A percentile compares a stretch with the other conserved stretches of the same genome.
Evolutionary conservation across 768 basidiomycete species (phyloP).

Genomic region (Cyathus striatus): DNA sequence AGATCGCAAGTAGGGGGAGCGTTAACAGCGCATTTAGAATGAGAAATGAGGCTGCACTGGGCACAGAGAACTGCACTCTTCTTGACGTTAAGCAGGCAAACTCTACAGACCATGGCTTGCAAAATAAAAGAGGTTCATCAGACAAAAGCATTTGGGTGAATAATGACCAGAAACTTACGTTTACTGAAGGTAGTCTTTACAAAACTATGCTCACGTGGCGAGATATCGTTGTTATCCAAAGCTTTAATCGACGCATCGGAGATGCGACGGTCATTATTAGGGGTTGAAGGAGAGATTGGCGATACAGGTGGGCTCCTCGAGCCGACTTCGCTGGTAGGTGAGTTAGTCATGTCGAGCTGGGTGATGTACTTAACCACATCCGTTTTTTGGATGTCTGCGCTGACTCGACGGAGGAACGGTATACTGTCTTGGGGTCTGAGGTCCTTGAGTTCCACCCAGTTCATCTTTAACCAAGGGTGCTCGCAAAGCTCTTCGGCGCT

Average conservation of each 20-base stretch:
- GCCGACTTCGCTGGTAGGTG: conserved; percentile 30
- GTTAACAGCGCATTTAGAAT: conserved; percentile 67
- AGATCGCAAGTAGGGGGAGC: conserved; percentile 81
- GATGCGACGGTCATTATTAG: conserved; percentile 31
- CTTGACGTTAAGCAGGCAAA: conserved; percentile 77
- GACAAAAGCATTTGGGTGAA: no score
- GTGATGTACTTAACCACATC: conserved; percentile 54
- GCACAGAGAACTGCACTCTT: conserved; percentile 86
- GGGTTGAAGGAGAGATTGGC: no score
- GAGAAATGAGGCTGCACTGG: conserved; percentile 85
- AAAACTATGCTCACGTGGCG: conserved; percentile 73
- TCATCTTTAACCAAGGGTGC: conserved; percentile 85
- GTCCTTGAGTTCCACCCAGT: conserved; percentile 79
- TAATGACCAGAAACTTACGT: conserved; percentile 68
- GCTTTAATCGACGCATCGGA: conserved; percentile 34
- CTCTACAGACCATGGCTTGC: conserved; percentile 80
- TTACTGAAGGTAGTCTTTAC: conserved; percentile 92
- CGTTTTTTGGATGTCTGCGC: conserved; percentile 75
- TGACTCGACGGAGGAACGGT: conserved; percentile 90
- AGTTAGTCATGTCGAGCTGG: conserved; percentile 38
- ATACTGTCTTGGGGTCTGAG: conserved; percentile 91
- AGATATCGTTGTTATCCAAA: conserved; percentile 43
- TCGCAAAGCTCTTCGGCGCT: conserved; percentile 82
- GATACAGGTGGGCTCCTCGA: conserved; percentile 20
- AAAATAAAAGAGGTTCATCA: conserved; percentile 10